These are phyloP conservation scores for Sphaceloma murrayae DNA, from an alignment of 2,329 filamentous ascomycete species.

Conservation along the genomic window DNA sequence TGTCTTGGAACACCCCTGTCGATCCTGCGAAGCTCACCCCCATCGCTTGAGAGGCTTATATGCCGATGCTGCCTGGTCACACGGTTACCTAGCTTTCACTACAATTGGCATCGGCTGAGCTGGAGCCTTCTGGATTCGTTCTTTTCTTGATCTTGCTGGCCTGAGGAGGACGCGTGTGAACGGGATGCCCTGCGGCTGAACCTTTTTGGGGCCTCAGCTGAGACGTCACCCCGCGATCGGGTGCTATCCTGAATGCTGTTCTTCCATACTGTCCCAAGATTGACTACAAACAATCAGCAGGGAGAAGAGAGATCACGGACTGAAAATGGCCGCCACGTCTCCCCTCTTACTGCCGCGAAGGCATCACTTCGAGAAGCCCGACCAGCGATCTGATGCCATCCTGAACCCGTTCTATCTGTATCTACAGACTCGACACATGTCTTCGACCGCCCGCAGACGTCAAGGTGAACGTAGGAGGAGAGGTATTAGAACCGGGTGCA, in stretches of 20 bases:
- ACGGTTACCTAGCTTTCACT: not conserved
- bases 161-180: slow-evolving; percentile 1
- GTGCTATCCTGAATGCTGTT: slow-evolving; percentile 4
- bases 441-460: slow-evolving; percentile 1
- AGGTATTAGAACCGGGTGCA: slow-evolving; percentile 9
- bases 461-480: slow-evolving; percentile 2
- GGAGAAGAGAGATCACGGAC: not conserved
- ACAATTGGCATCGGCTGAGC: not conserved
- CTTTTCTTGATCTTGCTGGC: not conserved
- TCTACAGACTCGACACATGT: slow-evolving; percentile 9
- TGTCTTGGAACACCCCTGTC: too few relatives aligned
- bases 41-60: slow-evolving; percentile 4
- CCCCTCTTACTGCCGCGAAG: not conserved
- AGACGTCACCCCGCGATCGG: slow-evolving; percentile 1
- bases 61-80: not conserved
- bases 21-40: not conserved
- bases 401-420: slow-evolving; percentile 4
- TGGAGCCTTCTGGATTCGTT: not conserved
- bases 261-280: not conserved
- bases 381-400: not conserved
- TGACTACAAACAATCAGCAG: not conserved
- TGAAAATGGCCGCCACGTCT: not conserved
- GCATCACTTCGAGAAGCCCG: not conserved
- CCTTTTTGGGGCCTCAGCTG: slow-evolving; percentile 10
- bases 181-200: slow-evolving; percentile 3